These are phyloP conservation scores for Arabidopsis hybrid DNA, from an alignment of 441 rosid species.

Conservation along the genomic window DNA sequence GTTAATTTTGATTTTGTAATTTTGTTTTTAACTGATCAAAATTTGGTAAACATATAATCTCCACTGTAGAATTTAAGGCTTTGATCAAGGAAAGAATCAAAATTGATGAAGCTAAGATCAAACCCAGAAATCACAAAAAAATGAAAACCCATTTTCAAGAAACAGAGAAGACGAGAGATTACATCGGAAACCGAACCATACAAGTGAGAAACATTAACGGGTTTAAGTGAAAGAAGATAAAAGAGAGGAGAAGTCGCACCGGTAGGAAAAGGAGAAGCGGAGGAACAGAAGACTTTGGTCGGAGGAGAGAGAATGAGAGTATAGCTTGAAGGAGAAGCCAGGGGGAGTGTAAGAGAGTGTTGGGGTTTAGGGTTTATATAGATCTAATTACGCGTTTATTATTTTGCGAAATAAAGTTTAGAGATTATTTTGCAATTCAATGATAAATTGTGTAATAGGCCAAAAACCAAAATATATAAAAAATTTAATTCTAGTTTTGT, in stretches of 20 bases:
- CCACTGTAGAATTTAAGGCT: background rate
- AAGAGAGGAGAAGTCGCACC: slow-evolving; percentile 26
- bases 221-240: background rate
- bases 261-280: slow-evolving; percentile 32
- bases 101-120: background rate
- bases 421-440: slow-evolving; percentile 15
- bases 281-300: slow-evolving; percentile 36
- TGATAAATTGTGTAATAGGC: background rate
- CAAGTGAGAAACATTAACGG: background rate
- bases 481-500: background rate
- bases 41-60: slow-evolving; percentile 10
- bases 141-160: slow-evolving; percentile 20
- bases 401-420: background rate
- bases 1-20: slow-evolving; percentile 20
- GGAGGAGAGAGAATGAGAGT: slow-evolving; percentile 39
- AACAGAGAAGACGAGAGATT: slow-evolving; percentile 11
- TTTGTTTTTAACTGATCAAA: background rate
- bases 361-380: slow-evolving; percentile 37
- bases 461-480: background rate
- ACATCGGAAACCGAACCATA: slow-evolving; percentile 16
- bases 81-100: background rate
- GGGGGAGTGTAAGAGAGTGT: slow-evolving; percentile 13
- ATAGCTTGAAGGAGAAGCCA: slow-evolving; percentile 49
- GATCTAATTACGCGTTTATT: slow-evolving; percentile 36
- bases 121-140: slow-evolving; percentile 6